Evolutionary conservation across 1,139 yeast genomes (phyloP).

Genomic region (Debaryomyces udenii): DNA sequence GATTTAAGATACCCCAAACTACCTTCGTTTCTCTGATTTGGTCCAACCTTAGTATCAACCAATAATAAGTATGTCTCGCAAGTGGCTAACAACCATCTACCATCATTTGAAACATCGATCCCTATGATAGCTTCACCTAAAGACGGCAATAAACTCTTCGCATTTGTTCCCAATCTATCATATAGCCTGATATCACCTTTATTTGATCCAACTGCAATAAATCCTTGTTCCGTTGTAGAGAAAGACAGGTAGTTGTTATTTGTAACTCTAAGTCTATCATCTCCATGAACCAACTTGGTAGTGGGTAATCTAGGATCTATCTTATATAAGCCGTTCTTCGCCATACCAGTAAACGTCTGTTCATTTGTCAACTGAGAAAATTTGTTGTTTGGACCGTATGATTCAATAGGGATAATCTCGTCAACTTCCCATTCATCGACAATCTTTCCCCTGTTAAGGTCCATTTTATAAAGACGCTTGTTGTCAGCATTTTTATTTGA

Average conservation of each 20-base stretch:
- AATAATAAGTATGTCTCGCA: slow-evolving; percentile 70
- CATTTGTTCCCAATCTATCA: slow-evolving; percentile 70
- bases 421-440: slow-evolving; percentile 79
- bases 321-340: slow-evolving; percentile 65
- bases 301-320: slow-evolving; percentile 76
- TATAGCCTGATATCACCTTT: slow-evolving; percentile 77
- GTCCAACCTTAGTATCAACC: slow-evolving; percentile 64
- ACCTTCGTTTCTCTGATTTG: slow-evolving; percentile 62
- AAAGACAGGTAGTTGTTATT: slow-evolving; percentile 62
- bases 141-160: slow-evolving; percentile 79
- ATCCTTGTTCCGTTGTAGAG: slow-evolving; percentile 74
- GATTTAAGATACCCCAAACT: slow-evolving; percentile 64
- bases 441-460: slow-evolving; percentile 73
- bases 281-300: slow-evolving; percentile 53
- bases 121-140: slow-evolving; percentile 74
- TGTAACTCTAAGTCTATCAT: slow-evolving; percentile 48
- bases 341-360: slow-evolving; percentile 71
- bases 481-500: slow-evolving; percentile 50
- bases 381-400: slow-evolving; percentile 70
- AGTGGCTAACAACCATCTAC: slow-evolving; percentile 81
- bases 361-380: slow-evolving; percentile 75
- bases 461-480: slow-evolving; percentile 65
- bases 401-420: slow-evolving; percentile 45
- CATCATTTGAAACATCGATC: slow-evolving; percentile 75
- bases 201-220: slow-evolving; percentile 72